Evolutionary conservation across 2,329 filamentous ascomycete genomes (phyloP).

Genomic region (Colletotrichum gigasporum): DNA sequence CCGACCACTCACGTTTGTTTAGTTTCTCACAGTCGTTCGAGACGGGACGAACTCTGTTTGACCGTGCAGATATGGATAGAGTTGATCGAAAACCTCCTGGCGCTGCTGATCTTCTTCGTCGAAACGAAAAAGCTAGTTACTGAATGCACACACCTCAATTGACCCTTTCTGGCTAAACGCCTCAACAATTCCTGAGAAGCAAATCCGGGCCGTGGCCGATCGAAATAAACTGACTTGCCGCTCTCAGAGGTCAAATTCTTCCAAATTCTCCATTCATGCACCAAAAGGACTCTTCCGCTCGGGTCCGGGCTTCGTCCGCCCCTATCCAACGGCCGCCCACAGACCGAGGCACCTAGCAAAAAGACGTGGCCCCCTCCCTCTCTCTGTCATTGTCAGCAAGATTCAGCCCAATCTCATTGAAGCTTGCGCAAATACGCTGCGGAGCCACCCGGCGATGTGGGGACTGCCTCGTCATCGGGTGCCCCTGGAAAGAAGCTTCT

Average conservation of each 20-base stretch:
- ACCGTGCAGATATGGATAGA: too few species aligned
- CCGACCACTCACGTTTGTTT: neutral
- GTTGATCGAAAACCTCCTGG: neutral
- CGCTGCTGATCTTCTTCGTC: neutral
- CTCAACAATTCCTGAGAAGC: too few species aligned
- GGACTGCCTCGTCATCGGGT: slow-evolving; percentile 15
- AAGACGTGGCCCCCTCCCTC: neutral
- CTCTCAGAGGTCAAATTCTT: neutral
- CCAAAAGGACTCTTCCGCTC: neutral
- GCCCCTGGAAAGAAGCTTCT: neutral
- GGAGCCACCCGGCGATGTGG: slow-evolving; percentile 16
- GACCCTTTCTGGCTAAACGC: too few species aligned
- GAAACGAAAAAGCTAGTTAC: too few species aligned
- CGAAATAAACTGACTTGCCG: neutral
- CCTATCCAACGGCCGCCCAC: slow-evolving; percentile 18
- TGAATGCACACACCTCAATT: too few species aligned
- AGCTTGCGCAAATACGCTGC: slow-evolving; percentile 18
- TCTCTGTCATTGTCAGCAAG: neutral
- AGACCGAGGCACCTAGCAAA: slow-evolving; percentile 10
- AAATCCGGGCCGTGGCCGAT: too few species aligned
- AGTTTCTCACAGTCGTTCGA: neutral
- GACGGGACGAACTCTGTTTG: slow-evolving; percentile 8
- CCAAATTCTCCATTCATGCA: neutral
- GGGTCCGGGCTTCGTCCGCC: neutral
- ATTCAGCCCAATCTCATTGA: slow-evolving; percentile 17